These are phyloP conservation scores for Pseudopithomyces maydicus DNA, from an alignment of 2,329 filamentous ascomycete species.

Conservation along the genomic window DNA sequence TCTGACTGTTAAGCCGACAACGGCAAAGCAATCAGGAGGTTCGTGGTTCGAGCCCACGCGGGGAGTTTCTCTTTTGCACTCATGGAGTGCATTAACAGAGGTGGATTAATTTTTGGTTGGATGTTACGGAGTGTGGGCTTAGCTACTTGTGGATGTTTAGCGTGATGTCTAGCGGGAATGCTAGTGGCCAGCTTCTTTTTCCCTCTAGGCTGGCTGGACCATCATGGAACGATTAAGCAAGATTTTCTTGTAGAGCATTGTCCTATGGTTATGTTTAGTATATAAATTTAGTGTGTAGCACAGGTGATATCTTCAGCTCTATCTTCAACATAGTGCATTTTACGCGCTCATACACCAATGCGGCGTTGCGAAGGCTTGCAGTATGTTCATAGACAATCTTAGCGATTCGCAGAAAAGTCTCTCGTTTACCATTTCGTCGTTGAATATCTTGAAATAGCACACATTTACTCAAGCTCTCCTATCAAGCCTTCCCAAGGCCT, in stretches of 20 bases:
- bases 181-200: neutral
- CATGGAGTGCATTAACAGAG: neutral
- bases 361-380: no score
- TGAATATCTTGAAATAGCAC: neutral
- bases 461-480: slow-evolving; percentile 8
- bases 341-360: no score
- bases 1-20: slow-evolving; percentile 59
- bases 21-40: slow-evolving; percentile 7
- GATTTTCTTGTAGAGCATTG: no score
- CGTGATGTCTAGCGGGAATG: neutral
- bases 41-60: slow-evolving; percentile 10
- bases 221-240: no score
- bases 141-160: neutral
- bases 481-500: slow-evolving; percentile 43
- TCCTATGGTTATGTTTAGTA: no score
- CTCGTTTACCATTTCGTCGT: no score
- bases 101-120: neutral
- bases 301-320: no score
- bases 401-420: no score
- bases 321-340: no score
- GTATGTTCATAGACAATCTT: no score
- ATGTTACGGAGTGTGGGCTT: neutral
- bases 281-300: no score
- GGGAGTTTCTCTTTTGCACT: slow-evolving; percentile 1
- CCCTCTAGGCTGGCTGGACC: no score